Conservation (phyloP, 768 basidiomycete species). For the Boletus edulis region DNA sequence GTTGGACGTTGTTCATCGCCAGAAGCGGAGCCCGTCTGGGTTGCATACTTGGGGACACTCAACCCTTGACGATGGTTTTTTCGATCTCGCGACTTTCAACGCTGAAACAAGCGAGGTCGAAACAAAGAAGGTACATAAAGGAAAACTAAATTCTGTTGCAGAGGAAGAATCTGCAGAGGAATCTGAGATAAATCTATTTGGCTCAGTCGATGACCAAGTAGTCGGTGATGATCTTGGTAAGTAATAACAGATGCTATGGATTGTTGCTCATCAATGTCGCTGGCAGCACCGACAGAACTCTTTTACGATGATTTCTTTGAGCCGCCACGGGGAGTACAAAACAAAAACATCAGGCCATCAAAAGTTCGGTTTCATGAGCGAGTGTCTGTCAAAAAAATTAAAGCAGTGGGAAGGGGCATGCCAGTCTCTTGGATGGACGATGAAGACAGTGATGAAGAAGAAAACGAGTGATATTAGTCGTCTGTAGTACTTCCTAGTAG, state of each 20-base stretch:
- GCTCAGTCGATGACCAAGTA: constrained; percentile 47
- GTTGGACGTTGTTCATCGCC: constrained; percentile 24
- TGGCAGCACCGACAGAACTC: constrained; percentile 41
- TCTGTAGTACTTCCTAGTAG: too few species aligned
- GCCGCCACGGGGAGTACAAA: constrained; percentile 40
- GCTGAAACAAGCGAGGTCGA: constrained; percentile 79
- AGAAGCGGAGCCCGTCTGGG: constrained; percentile 21
- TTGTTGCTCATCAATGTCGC: not conserved
- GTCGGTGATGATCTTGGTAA: constrained; percentile 42
- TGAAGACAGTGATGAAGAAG: constrained; percentile 36
- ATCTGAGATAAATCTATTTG: constrained; percentile 64
- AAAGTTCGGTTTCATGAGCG: constrained; percentile 80
- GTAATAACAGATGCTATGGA: constrained; percentile 12
- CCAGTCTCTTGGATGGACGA: constrained; percentile 44
- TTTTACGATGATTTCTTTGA: constrained; percentile 84
- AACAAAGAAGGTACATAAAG: constrained; percentile 56
- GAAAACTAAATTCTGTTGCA: constrained; percentile 53
- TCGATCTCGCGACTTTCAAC: constrained; percentile 86
- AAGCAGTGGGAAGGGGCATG: constrained; percentile 63
- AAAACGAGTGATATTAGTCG: constrained; percentile 33
- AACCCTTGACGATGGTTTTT: constrained; percentile 86
- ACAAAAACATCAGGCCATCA: constrained; percentile 20
- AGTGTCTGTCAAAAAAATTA: constrained; percentile 81
- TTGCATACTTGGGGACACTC: constrained; percentile 32
- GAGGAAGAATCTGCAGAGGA: constrained; percentile 52